Percentiles rank a stretch among this genome's conserved stretches.
These are phyloP conservation scores for Botryotinia convoluta DNA, from an alignment of 2,329 filamentous ascomycete genomes.

Conservation along the genomic window DNA sequence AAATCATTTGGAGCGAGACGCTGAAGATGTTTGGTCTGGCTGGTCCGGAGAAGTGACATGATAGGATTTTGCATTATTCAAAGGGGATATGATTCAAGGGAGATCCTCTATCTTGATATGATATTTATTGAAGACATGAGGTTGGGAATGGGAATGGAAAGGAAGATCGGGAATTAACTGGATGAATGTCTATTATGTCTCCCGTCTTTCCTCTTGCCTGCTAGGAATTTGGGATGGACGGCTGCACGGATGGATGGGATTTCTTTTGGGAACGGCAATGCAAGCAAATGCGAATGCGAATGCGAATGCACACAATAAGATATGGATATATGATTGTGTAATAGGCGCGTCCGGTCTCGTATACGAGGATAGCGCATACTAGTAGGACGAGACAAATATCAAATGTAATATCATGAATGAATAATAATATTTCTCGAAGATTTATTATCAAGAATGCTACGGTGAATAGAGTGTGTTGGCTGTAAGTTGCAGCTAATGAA, in stretches of 20 bases:
- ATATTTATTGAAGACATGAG: slow-evolving; percentile 21
- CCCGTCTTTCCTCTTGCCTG: not conserved
- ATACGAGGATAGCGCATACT: not conserved
- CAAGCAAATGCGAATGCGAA: slow-evolving; percentile 2
- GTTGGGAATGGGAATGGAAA: slow-evolving; percentile 8
- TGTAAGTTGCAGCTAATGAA: not conserved
- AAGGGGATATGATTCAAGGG: slow-evolving; percentile 13
- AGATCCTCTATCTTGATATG: slow-evolving; percentile 11
- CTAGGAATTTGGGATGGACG: not conserved
- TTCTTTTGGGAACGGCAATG: slow-evolving; percentile 10
- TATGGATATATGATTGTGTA: slow-evolving; percentile 22
- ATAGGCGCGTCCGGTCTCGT: slow-evolving; percentile 2
- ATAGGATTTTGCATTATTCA: slow-evolving; percentile 2
- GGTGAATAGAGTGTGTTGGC: not conserved
- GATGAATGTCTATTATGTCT: slow-evolving; percentile 1
- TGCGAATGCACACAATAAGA: slow-evolving; percentile 12
- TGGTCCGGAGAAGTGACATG: slow-evolving; percentile 18
- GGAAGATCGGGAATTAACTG: slow-evolving; percentile 1
- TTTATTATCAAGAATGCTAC: not conserved
- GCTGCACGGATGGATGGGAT: not conserved
- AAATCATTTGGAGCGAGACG: slow-evolving; percentile 16
- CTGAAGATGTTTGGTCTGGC: slow-evolving; percentile 16
- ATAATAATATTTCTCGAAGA: not conserved
- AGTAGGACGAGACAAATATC: slow-evolving; percentile 7
- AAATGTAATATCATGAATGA: slow-evolving; percentile 33